Percentiles rank a stretch among this genome's conserved stretches.
Conservation (phyloP, 2,329 filamentous ascomycete genomes). For the Drechslera avenae region DNA sequence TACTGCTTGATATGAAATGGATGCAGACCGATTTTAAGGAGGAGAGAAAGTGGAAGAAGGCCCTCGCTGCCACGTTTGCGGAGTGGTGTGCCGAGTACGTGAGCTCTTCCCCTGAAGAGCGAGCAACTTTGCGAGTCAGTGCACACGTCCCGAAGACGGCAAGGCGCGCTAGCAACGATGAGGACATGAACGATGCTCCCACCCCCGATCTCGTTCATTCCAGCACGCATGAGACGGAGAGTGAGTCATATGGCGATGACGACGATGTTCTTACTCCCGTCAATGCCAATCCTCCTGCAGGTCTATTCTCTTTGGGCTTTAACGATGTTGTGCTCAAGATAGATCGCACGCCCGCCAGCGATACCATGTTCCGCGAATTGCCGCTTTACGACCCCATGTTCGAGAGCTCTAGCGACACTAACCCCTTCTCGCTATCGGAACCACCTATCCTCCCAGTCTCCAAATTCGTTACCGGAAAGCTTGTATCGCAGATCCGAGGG, state of each 20-base stretch:
- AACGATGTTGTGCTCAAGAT: constrained; percentile 83
- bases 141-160: constrained; percentile 42
- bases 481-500: constrained; percentile 69
- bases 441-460: constrained; percentile 78
- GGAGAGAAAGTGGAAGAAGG: constrained; percentile 91
- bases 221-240: constrained; percentile 46
- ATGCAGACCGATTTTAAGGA: constrained; percentile 96
- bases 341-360: constrained; percentile 72
- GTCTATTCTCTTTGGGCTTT: constrained; percentile 80
- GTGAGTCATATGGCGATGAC: constrained; percentile 46
- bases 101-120: constrained; percentile 65
- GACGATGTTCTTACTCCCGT: constrained; percentile 51
- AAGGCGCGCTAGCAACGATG: constrained; percentile 17
- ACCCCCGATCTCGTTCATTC: constrained; percentile 49
- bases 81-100: constrained; percentile 85
- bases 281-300: constrained; percentile 66
- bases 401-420: constrained; percentile 40
- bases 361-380: constrained; percentile 78
- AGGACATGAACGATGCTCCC: constrained; percentile 47
- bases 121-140: constrained; percentile 71
- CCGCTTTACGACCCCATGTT: constrained; percentile 69
- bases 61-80: constrained; percentile 78
- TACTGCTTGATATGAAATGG: constrained; percentile 94
- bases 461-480: constrained; percentile 82
- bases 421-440: constrained; percentile 41